phyloP scores from a whole-genome alignment of 2,329 filamentous ascomycete genomes.

The Aulographum hederae region DNA sequence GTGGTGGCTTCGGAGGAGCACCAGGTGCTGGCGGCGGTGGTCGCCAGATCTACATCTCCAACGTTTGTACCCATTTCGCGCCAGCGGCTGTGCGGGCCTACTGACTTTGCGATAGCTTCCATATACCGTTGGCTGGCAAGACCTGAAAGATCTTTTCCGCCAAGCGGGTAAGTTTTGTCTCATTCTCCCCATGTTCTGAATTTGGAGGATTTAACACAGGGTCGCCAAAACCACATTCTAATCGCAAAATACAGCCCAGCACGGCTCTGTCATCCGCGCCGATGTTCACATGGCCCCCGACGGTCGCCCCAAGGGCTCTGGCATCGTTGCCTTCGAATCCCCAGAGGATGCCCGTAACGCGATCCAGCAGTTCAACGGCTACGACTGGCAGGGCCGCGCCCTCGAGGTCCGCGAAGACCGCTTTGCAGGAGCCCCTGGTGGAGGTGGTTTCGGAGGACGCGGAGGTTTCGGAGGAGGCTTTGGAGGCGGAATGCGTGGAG shows the following conservation, averaged over 20 bases:
- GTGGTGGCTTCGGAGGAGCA: constrained; percentile 26
- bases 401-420: constrained; percentile 94
- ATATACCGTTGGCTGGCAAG: constrained; percentile 96
- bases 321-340: constrained; percentile 91
- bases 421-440: constrained; percentile 48
- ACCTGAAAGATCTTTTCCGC: constrained; percentile 95
- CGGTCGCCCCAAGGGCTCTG: constrained; percentile 87
- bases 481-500: constrained; percentile 17
- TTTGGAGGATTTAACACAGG: no score
- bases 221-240: neutral
- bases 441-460: constrained; percentile 21
- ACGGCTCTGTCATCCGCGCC: constrained; percentile 55
- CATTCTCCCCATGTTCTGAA: no score
- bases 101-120: constrained; percentile 50
- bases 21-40: constrained; percentile 41
- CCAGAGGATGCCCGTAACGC: constrained; percentile 89
- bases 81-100: constrained; percentile 7
- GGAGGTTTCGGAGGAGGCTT: constrained; percentile 21
- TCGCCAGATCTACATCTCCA: constrained; percentile 91
- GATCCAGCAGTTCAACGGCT: constrained; percentile 95
- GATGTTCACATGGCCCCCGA: constrained; percentile 88
- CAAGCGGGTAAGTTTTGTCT: constrained; percentile 63
- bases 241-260: neutral
- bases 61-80: constrained; percentile 53
- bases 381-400: constrained; percentile 89